Evolutionary conservation across 2,329 filamentous ascomycete species (phyloP), one percentile per base, ranked within the genome.

Genomic region (Botrytis aclada): DNA sequence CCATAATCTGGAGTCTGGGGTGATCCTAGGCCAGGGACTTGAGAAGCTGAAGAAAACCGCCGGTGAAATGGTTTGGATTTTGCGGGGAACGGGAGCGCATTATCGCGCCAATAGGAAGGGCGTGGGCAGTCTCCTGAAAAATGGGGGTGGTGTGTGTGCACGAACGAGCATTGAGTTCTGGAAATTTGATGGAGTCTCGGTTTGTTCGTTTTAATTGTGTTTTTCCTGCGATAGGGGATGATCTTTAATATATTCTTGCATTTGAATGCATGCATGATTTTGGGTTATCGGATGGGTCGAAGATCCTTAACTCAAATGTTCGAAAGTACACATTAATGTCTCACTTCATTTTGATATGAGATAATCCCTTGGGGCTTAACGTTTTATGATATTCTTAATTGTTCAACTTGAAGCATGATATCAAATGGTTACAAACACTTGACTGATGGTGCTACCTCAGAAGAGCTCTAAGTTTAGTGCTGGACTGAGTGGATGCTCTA

Each of bases 31-130:
- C 22, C 12, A 39, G 60, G 34, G 25, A 62, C 14, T 5, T n/a
- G 25, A 39, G 60, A 62, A 58, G 4, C 47, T 32, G 64, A 18
- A 65, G 45, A 74, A 18, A 45, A 14, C 25, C 10, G 18, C 41
- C 18, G 29, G 41, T 45, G 47, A 70, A 29, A 62, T 61, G 47
- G 18, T 71, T 60, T 60, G 56, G 20, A 60, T 37, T 39, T 37
- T 73, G 74, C 73, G 74, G 73, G 73, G 74, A 60, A 47, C n/a
- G 41, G 70, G 67, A 51, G 47, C 51, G 69, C 56, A 62, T 69
- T 75, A 54, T 74, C 65, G 71, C 74, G 71, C 74, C 69, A 75
- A 75, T 75, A 34, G 47, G 67, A 63, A 41, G n/a, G 51, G n/a
- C 51, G 29, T 29, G 51, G n/a, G 6, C 2, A 18, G 8, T 18